phyloP scores from a whole-genome alignment of 1,284 basidiomycete genomes.

The Fistulinella cinereoalba region DNA sequence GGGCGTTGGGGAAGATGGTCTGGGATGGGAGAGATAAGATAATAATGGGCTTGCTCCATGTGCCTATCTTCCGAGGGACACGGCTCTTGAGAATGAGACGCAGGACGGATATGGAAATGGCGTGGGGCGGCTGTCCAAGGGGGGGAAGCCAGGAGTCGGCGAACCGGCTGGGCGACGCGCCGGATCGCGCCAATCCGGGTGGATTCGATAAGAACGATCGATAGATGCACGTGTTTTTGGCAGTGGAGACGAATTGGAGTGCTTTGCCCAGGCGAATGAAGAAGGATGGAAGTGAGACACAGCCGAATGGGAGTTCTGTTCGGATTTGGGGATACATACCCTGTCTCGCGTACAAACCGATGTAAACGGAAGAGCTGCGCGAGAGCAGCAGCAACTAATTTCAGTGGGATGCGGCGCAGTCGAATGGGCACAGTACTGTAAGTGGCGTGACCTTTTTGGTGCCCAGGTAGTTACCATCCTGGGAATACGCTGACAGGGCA shows the following conservation, averaged over 20 bases:
- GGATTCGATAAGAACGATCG: neutral
- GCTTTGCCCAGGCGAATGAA: neutral
- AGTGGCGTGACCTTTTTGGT: neutral
- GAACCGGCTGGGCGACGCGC: neutral
- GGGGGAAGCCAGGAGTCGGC: neutral
- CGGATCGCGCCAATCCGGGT: neutral
- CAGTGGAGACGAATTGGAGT: conserved; percentile 1
- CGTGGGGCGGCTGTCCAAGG: neutral
- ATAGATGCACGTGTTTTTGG: conserved; percentile 1
- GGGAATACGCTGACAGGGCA: conserved; percentile 3
- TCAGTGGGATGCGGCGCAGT: neutral
- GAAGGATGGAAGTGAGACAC: neutral
- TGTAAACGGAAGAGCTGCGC: too few relatives aligned
- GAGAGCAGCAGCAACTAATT: too few relatives aligned
- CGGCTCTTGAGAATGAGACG: conserved; percentile 13
- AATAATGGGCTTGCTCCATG: conserved; percentile 1
- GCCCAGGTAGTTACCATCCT: neutral
- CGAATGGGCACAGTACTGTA: neutral
- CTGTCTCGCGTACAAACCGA: neutral
- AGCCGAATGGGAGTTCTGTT: conserved; percentile 1
- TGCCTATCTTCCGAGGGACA: conserved; percentile 9
- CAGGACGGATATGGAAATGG: conserved; percentile 1
- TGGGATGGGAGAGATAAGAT: conserved; percentile 23
- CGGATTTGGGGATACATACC: conserved; percentile 2
- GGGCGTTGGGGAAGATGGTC: conserved; percentile 2